Evolutionary conservation across 2,329 filamentous ascomycete species (phyloP), one percentile per base, ranked within the genome.

Genomic region (Pseudonectria buxi): DNA sequence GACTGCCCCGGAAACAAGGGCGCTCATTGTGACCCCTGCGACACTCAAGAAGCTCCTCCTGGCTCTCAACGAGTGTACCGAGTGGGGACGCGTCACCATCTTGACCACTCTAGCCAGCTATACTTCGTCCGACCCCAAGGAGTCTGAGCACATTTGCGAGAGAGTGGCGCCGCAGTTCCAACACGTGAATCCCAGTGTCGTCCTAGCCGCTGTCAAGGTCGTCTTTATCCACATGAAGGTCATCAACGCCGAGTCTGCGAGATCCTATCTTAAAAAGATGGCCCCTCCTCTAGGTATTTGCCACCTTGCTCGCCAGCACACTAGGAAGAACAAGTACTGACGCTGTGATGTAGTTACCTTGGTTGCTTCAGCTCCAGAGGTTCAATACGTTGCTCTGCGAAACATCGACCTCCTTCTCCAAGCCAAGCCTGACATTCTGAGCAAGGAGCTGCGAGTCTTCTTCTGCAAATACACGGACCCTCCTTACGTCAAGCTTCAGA

Each of bases 391-490:
- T 37, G 92, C 92, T 11, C 68, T 98, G 32, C 75, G 90, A 45
- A 98, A 98, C 61, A 98, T 98, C 54, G 92, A 98, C 51, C 77
- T 98, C 24, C 72, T 98, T 6, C 73, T 98, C 16, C 92, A 98
- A 62, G 92, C 94, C 50, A 90, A 95, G 61, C 88, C 92, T 10
- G 89, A 95, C 49, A 95, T 98, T 37, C 73, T 98, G 9, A 94
- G 86, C 71, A 96, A 96, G 62, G 92, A 98, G 62, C 79, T 98
- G 54, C 80, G 92, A 29, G 92, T 98, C 7, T 98, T 98, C 68
- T 98, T 98, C 68, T 98, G 92, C 81, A 98, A 98, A 67, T 98
- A 98, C 69, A 96, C 96, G 58, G 92, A 98, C 51, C 90, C 92
- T 2, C 88, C 88, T 14, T 98, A 98, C 59, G 81, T 98, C 53